phyloP scores from a whole-genome alignment of 106 monocot genomes.

The Triglochin maritima region DNA sequence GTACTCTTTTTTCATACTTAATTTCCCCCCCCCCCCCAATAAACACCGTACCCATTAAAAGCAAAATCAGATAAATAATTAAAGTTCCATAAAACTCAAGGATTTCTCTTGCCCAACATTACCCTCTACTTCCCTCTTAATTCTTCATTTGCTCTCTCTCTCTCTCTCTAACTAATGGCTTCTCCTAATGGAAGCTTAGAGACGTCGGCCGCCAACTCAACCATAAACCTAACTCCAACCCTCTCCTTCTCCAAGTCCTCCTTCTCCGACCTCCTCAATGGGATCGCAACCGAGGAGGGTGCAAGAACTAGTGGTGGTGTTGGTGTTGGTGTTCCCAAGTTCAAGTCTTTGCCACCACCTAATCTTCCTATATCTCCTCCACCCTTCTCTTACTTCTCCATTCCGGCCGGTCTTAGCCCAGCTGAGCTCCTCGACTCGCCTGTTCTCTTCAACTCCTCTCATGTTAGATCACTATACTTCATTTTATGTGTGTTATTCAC shows the following conservation, averaged over 20 bases:
- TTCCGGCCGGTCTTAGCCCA: slow-evolving; percentile 63
- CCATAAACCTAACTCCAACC: not conserved
- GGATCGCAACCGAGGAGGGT: slow-evolving; percentile 16
- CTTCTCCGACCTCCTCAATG: slow-evolving; percentile 47
- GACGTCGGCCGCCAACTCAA: slow-evolving; percentile 24
- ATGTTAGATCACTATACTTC: slow-evolving; percentile 24
- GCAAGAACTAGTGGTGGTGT: not conserved
- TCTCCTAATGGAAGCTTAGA: slow-evolving; percentile 37
- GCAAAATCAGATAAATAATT: not conserved
- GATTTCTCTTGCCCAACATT: not conserved
- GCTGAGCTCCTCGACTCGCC: slow-evolving; percentile 82
- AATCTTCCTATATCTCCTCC: slow-evolving; percentile 52
- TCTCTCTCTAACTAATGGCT: slow-evolving; percentile 20
- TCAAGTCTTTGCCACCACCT: slow-evolving; percentile 56
- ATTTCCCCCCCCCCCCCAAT: not conserved
- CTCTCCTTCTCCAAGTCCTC: slow-evolving; percentile 36
- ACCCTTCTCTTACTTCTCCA: slow-evolving; percentile 65
- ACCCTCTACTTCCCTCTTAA: not conserved
- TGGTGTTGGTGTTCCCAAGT: slow-evolving; percentile 67
- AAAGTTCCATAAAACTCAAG: not conserved
- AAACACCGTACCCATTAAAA: not conserved
- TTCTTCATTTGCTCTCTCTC: not conserved
- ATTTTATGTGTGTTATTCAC: not conserved
- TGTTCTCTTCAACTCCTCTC: slow-evolving; percentile 45
- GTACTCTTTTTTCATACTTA: not conserved